Percentiles rank a stretch among this genome's conserved stretches.
phyloP scores from a whole-genome alignment of 371 early-diverging fungal genomes.

The Mortierella sp. region DNA sequence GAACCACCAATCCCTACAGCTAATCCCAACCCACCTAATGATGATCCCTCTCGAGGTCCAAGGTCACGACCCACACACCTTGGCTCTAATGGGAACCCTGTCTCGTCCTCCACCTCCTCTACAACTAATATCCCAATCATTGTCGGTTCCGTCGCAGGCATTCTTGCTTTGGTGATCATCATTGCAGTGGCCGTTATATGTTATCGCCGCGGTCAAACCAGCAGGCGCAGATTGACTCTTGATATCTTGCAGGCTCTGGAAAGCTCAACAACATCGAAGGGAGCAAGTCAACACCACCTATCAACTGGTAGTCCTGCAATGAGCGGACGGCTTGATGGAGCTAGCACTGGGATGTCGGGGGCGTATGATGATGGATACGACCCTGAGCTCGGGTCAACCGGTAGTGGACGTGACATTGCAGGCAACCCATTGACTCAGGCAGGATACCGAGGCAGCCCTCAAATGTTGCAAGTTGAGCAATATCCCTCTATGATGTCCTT shows the following conservation, averaged over 20 bases:
- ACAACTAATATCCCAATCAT: slow-evolving; percentile 21
- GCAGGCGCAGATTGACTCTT: slow-evolving; percentile 19
- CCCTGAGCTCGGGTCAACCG: slow-evolving; percentile 29
- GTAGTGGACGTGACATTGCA: slow-evolving; percentile 13
- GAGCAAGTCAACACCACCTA: slow-evolving; percentile 4
- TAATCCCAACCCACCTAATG: no score
- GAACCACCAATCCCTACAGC: no score
- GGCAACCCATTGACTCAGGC: slow-evolving; percentile 1
- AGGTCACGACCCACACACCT: slow-evolving; percentile 1
- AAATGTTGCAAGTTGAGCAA: slow-evolving; percentile 29
- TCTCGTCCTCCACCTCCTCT: slow-evolving; percentile 19
- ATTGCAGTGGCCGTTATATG: slow-evolving; percentile 21
- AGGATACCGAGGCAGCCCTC: slow-evolving; percentile 13
- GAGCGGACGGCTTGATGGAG: slow-evolving; percentile 6
- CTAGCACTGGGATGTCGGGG: slow-evolving; percentile 10
- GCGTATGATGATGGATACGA: slow-evolving; percentile 39
- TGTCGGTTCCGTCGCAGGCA: slow-evolving; percentile 32
- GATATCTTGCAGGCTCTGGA: slow-evolving; percentile 23
- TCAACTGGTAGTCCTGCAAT: slow-evolving; percentile 10
- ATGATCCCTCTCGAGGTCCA: neutral
- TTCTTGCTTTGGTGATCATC: slow-evolving; percentile 19
- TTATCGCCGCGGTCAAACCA: slow-evolving; percentile 28
- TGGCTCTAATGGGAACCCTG: neutral
- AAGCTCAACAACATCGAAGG: slow-evolving; percentile 1
- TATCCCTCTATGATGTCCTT: neutral